Evolutionary conservation across 331 rosid species (phyloP), one percentile per base, ranked within the genome.

Genomic region (Malus hybrid): DNA sequence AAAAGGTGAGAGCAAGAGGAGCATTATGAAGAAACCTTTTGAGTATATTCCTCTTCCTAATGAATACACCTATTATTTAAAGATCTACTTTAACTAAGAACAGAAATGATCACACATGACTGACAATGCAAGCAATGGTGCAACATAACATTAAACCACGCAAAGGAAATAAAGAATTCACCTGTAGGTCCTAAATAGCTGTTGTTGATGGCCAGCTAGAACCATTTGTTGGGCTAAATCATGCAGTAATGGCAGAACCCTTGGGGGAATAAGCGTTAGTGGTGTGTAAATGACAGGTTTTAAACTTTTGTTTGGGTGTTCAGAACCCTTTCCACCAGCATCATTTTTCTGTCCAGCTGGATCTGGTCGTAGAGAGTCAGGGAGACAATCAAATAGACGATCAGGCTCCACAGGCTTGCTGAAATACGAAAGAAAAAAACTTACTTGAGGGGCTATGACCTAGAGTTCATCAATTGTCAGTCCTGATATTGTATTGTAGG

Each of bases 371-470:
- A 92, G 82, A 80, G 93, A 89, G 79, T 86, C 84, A 5, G 99
- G 99, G 52, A 95, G 81, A 81, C 99, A 88, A 69, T 92, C 97
- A 71, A 90, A 92, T n/a, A 94, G 93, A 76, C 90, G 87, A 72
- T 94, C 97, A 48, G 99, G 97, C 82, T 94, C 97, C 81, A 94
- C 92, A 14, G 99, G 96, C 85, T 94, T 90, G 87, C 96, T 94
- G 89, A 78, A 86, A 88, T 67, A 69, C 78, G 79, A 86, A 80
- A 55, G 16, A 50, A 68, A 78, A 29, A 24, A 39, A 63, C 24
- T 77, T 76, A 50, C 78, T 79, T 76, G 65, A 76, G 33, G 10
- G 22, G 61, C 16, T 68, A 69, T 39, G 63, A 42, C 29, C 70
- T 73, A 62, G 2, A 61, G 62, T 70, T 31, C 29, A 70, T 15